Base-by-base conservation (phyloP, 1,139 yeast genomes). In the Geotrichum armillariae region DNA sequence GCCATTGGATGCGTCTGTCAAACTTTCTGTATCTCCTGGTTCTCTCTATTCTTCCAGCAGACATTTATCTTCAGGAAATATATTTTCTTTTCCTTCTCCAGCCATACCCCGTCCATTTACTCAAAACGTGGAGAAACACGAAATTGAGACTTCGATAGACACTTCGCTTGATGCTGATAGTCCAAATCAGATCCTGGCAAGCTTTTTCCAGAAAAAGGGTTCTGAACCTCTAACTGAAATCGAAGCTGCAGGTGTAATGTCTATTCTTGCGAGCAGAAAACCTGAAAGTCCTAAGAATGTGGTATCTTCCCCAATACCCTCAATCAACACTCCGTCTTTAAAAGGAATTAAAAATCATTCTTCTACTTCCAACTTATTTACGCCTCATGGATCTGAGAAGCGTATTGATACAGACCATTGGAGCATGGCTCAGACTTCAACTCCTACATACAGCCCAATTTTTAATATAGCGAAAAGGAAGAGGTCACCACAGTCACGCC, bases 131-230 rank as follows among this genome's bases (percentile, higher is more conserved):
- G 23, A 35, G 25, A 35, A 14, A 11, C 22, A 20, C 9, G 12
- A 20, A 9, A 3, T 2, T 8, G 39, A 35, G 14, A 3, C 39
- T 2, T 3, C 39, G 2, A 11, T 18, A 12, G 12, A n/a, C 7
- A 17, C 33, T 17, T 6, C 31, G 8, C 18, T 32, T 22, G 9
- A 25, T n/a, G 20, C 40, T 4, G 29, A 25, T 8, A 38, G 41
- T 20, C 47, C 47, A 27, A 47, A 50, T 32, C 40, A 43, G 23
- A 22, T 40, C 18, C 33, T 50, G 9, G 48, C 51, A 3, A 43
- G 38, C n/a, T 50, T 50, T 36, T 50, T 50, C 33, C 40, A 43
- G 23, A 23, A 36, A 20, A 50, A 50, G 22, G 47, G 46, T 12
- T n/a, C 52, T 9, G 47, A 49, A 31, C 49, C 50, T 16, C 32